phyloP scores from a whole-genome alignment of 306 rosid genomes.

The Citrullus mucosospermus region DNA sequence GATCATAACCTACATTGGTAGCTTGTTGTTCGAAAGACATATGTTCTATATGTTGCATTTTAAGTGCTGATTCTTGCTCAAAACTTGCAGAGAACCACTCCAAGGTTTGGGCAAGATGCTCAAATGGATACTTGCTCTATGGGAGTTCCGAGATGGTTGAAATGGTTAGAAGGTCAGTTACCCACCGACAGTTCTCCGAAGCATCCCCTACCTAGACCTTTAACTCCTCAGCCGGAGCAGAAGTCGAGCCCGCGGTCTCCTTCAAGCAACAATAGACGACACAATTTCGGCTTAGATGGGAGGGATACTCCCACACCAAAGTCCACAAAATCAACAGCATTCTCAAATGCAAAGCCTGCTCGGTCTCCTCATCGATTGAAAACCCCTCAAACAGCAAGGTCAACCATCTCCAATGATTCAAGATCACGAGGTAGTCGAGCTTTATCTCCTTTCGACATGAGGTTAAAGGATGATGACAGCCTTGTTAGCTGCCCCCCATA shows the following conservation, averaged over 20 bases:
- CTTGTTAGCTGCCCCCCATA: slow-evolving; percentile 92
- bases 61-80: slow-evolving; percentile 5
- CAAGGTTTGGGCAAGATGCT: slow-evolving; percentile 55
- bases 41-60: background rate
- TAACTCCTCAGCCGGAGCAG: slow-evolving; percentile 46
- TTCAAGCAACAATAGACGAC: slow-evolving; percentile 35
- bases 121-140: slow-evolving; percentile 36
- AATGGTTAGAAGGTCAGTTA: slow-evolving; percentile 77
- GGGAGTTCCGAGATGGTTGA: slow-evolving; percentile 96
- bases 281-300: slow-evolving; percentile 40
- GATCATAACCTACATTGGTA: background rate
- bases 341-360: slow-evolving; percentile 25
- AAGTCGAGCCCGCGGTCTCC: slow-evolving; percentile 41
- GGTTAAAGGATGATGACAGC: slow-evolving; percentile 71
- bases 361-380: background rate
- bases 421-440: slow-evolving; percentile 40
- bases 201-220: slow-evolving; percentile 56
- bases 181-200: slow-evolving; percentile 47
- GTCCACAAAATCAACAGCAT: slow-evolving; percentile 56
- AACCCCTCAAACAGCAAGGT: slow-evolving; percentile 36
- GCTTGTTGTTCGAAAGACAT: background rate
- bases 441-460: slow-evolving; percentile 49
- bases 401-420: slow-evolving; percentile 26
- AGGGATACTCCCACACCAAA: slow-evolving; percentile 51
- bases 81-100: slow-evolving; percentile 69